Evolutionary conservation across 139 green algal species (phyloP), one percentile per base, ranked within the genome.

Genomic region (Chlorella vulgaris): DNA sequence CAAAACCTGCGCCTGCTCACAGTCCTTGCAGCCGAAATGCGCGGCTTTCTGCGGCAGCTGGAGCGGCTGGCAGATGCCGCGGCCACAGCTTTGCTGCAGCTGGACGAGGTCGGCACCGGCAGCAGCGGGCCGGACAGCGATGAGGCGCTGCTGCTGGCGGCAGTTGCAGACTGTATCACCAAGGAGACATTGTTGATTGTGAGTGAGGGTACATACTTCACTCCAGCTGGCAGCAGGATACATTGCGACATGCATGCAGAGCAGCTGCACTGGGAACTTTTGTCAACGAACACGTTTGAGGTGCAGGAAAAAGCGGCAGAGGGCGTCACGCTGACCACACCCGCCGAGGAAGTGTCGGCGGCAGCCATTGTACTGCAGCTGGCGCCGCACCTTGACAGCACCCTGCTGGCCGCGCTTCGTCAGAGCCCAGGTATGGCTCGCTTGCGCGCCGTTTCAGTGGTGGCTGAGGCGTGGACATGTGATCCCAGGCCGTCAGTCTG

Each of bases 1-100:
- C 21, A 77, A 10, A 86, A 86, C 26, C n/a, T 86, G 29, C 68
- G 55, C 24, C 60, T 86, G 81, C 40, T 86, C 31, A 29, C 31
- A 10, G 35, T 86, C 26, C 40, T 86, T 38, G 40, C 58, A 29
- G 31, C 53, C 24, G 81, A 86, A 50, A 78, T 86, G 73, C 43
- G 42, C 1, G 35, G 38, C n/a, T 70, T 71, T 43, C 35, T 60
- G 39, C 38, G 28, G 62, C 60, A 58, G n/a, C 40, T 73, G n/a
- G 74, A 71, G 60, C 36, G 4, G 18, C 21, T 71, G 29, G 38
- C 74, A 18, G 60, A 73, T 24, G 60, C n/a, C 31, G 60, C 39
- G 15, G 38, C 50, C 2, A 18, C 33, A 4, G 51, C 33, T 13
- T 33, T 66, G 69, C 10, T 29, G 33, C 43, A n/a, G 22, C 22